Conservation (phyloP, 2,329 filamentous ascomycete species). For the Colletotrichum chlorophyti region DNA sequence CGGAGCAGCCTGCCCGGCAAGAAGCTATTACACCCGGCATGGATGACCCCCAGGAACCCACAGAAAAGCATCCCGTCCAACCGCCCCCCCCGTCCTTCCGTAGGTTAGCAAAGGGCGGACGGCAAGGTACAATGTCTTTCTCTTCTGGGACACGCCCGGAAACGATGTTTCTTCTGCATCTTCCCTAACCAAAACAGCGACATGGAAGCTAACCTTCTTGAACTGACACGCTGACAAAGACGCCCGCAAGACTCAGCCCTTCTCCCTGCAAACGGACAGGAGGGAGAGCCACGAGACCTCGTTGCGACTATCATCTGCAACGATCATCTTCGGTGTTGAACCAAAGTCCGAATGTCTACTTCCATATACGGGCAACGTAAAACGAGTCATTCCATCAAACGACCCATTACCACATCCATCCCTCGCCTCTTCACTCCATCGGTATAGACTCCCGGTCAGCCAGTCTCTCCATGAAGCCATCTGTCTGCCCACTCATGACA, state of each 20-base stretch:
- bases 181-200: constrained; percentile 9
- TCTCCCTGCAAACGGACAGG: constrained; percentile 24
- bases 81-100: constrained; percentile 8
- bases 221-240: constrained; percentile 17
- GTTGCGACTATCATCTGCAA: not conserved
- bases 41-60: not conserved
- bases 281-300: constrained; percentile 4
- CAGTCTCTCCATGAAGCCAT: not conserved
- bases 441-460: not conserved
- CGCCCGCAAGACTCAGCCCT: not conserved
- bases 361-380: no score
- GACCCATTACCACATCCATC: not conserved
- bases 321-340: not conserved
- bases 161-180: not conserved
- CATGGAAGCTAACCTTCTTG: constrained; percentile 2
- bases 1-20: constrained; percentile 13
- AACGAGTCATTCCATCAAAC: no score
- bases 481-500: not conserved
- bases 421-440: not conserved
- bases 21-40: not conserved
- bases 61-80: constrained; percentile 6
- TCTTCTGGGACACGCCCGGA: constrained; percentile 12
- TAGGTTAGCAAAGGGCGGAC: not conserved
- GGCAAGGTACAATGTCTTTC: not conserved
- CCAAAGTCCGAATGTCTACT: not conserved